Conservation (phyloP, 1,284 basidiomycete species). For the Macrocystidia cucumis region DNA sequence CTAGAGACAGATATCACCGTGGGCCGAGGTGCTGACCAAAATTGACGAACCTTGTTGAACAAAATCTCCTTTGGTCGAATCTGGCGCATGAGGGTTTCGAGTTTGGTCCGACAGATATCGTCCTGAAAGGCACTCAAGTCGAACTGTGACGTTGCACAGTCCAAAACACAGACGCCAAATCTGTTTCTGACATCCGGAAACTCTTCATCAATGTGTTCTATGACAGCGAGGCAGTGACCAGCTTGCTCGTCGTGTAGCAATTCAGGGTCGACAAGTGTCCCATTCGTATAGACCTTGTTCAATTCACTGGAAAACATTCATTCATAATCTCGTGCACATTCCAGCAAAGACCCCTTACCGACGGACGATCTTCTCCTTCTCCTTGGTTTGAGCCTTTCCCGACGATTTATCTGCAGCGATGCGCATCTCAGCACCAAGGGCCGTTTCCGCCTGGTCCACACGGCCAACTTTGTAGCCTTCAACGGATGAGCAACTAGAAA, state of each 20-base stretch:
- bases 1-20: conserved; percentile 21
- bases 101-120: conserved; percentile 84
- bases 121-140: conserved; percentile 88
- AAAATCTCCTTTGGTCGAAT: conserved; percentile 90
- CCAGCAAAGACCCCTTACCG: conserved; percentile 29
- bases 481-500: conserved; percentile 1
- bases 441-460: conserved; percentile 96
- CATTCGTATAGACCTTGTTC: conserved; percentile 94
- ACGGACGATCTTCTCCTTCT: conserved; percentile 77
- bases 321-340: not conserved
- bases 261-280: conserved; percentile 90
- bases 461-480: conserved; percentile 93
- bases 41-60: conserved; percentile 71
- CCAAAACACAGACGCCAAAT: conserved; percentile 93
- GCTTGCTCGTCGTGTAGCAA: conserved; percentile 92
- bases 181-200: conserved; percentile 40
- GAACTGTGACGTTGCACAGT: conserved; percentile 96
- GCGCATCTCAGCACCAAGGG: conserved; percentile 77
- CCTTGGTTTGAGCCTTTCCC: conserved; percentile 40
- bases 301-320: conserved; percentile 58
- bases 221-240: conserved; percentile 91
- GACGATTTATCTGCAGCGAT: conserved; percentile 64
- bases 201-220: conserved; percentile 47
- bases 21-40: not conserved
- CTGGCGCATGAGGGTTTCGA: conserved; percentile 94